Evolutionary conservation across 1,139 yeast genomes (phyloP).

Genomic region (Scheffersomyces parashehatae): DNA sequence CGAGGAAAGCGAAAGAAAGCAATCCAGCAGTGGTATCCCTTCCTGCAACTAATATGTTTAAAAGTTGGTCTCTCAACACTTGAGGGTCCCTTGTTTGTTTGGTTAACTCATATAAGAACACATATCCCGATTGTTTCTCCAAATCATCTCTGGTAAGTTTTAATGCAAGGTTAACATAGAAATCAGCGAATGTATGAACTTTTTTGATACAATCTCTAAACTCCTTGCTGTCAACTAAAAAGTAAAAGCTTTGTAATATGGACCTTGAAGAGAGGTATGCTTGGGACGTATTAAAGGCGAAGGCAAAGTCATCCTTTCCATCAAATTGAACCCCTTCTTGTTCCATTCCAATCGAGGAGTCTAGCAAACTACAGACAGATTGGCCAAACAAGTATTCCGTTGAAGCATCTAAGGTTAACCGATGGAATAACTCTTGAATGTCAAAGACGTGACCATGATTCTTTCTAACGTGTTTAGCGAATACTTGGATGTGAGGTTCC

Average conservation of each 20-base stretch:
- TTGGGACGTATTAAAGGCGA: constrained; percentile 35
- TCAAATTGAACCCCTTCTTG: constrained; percentile 19
- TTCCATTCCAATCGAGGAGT: constrained; percentile 24
- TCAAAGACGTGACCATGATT: constrained; percentile 25
- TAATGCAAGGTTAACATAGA: constrained; percentile 31
- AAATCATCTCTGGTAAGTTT: constrained; percentile 30
- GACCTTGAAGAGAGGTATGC: constrained; percentile 29
- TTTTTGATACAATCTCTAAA: constrained; percentile 25
- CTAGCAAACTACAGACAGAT: constrained; percentile 31
- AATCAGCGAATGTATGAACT: constrained; percentile 30
- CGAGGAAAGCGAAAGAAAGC: constrained; percentile 41
- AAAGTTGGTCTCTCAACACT: constrained; percentile 44
- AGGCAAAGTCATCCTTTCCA: constrained; percentile 25
- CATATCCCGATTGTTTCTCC: constrained; percentile 40
- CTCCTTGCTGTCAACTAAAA: constrained; percentile 25
- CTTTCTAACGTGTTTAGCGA: constrained; percentile 34
- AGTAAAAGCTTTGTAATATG: constrained; percentile 29
- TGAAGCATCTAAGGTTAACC: constrained; percentile 41
- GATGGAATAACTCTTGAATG: constrained; percentile 38
- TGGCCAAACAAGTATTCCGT: constrained; percentile 45
- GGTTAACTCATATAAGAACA: constrained; percentile 46
- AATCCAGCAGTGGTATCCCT: constrained; percentile 51
- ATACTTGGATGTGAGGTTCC: constrained; percentile 46
- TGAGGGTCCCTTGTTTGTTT: constrained; percentile 45
- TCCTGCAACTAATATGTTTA: constrained; percentile 48